phyloP scores from a whole-genome alignment of 2,329 filamentous ascomycete species.

The Cladophialophora bantiana region DNA sequence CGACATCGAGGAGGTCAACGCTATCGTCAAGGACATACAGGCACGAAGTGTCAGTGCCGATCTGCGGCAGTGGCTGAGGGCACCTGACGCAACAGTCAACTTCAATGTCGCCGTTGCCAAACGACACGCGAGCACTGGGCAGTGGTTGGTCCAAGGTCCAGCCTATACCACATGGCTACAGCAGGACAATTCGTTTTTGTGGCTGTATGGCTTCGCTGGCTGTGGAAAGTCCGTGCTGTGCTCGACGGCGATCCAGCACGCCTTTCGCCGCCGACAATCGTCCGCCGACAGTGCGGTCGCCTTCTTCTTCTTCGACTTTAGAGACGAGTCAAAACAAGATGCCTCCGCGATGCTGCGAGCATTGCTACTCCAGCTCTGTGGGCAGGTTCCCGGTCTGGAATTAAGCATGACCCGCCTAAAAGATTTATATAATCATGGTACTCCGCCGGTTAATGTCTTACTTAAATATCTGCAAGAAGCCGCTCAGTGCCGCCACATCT shows the following conservation, averaged over 20 bases:
- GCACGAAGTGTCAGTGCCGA: constrained; percentile 38
- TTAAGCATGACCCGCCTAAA: constrained; percentile 35
- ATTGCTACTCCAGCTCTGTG: constrained; percentile 42
- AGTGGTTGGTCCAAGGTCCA: constrained; percentile 43
- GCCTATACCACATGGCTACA: constrained; percentile 41
- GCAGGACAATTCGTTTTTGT: constrained; percentile 42
- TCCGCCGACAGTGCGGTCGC: constrained; percentile 38
- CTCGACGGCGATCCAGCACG: constrained; percentile 43
- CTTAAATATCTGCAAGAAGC: constrained; percentile 31
- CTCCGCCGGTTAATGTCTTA: constrained; percentile 27
- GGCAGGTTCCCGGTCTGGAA: constrained; percentile 31
- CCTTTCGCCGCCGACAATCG: constrained; percentile 31
- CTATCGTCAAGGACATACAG: constrained; percentile 41
- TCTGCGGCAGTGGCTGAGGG: constrained; percentile 47
- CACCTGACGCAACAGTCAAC: constrained; percentile 48
- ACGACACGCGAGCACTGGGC: constrained; percentile 45
- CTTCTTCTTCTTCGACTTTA: constrained; percentile 44
- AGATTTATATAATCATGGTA: constrained; percentile 22
- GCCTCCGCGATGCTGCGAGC: constrained; percentile 40
- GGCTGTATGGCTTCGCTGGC: constrained; percentile 45
- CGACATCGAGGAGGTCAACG: constrained; percentile 42
- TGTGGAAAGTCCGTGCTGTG: constrained; percentile 46
- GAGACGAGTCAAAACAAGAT: constrained; percentile 42
- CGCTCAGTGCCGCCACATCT: constrained; percentile 30
- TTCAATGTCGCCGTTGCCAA: constrained; percentile 46